Conservation (phyloP, 2,329 filamentous ascomycete genomes). For the Trichoderma gracile region DNA sequence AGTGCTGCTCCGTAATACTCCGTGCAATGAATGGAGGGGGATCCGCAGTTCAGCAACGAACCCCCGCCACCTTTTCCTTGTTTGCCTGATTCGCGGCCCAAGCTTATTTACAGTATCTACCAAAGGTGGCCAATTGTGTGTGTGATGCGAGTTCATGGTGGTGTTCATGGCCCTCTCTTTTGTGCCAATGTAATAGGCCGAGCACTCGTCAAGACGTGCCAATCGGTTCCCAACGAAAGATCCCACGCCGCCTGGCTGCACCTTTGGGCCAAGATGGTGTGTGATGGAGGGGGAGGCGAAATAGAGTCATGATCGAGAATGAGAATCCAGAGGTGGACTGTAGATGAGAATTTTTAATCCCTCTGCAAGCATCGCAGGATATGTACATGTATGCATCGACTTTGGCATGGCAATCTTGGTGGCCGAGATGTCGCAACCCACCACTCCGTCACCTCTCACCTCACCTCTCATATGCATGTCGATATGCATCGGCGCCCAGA, state of each 20-base stretch:
- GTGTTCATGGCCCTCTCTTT: neutral
- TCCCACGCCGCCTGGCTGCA: neutral
- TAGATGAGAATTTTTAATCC: slow-evolving; percentile 2
- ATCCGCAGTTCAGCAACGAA: slow-evolving; percentile 22
- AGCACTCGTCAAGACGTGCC: slow-evolving; percentile 7
- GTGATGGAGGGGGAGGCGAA: neutral
- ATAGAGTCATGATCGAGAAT: neutral
- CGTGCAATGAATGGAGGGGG: slow-evolving; percentile 14
- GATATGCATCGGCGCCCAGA: slow-evolving; percentile 27
- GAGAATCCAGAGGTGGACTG: neutral
- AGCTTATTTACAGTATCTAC: neutral
- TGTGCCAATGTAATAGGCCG: neutral
- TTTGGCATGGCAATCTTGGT: no score
- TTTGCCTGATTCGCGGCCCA: slow-evolving; percentile 17
- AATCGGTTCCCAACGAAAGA: slow-evolving; percentile 26
- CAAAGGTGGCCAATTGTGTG: slow-evolving; percentile 12
- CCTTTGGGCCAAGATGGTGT: neutral
- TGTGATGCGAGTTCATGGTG: neutral
- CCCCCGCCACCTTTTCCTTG: slow-evolving; percentile 17
- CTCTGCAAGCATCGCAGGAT: neutral
- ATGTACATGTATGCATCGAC: no score
- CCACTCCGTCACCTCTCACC: no score
- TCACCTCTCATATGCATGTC: neutral
- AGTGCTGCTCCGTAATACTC: neutral
- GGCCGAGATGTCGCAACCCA: no score